Percentiles rank a stretch among this genome's conserved stretches.
Evolutionary conservation across 78 protist species (phyloP).

Genomic region (Dictyostelium purpureum): DNA sequence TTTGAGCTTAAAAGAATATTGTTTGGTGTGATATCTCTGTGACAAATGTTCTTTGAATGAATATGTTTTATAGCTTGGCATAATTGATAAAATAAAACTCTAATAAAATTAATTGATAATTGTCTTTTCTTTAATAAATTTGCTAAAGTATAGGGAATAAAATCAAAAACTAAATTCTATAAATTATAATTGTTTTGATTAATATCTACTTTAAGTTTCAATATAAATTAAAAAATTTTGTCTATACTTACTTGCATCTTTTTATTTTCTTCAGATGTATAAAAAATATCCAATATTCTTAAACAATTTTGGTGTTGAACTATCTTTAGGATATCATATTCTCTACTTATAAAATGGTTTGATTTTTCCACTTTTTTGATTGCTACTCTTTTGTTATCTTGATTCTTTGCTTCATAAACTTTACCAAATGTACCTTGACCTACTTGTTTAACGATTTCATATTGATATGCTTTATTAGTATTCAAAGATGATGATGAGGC

Average conservation of each 20-base stretch:
- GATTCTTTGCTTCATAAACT: constrained; percentile 93
- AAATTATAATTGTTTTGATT: constrained; percentile 36
- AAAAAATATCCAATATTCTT: constrained; percentile 68
- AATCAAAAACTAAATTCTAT: constrained; percentile 76
- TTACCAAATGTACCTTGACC: constrained; percentile 99
- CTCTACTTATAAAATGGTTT: constrained; percentile 59
- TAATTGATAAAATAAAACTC: constrained; percentile 95
- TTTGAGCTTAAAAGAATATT: constrained; percentile 92
- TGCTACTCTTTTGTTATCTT: constrained; percentile 93
- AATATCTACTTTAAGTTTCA: background rate
- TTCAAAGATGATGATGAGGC: background rate
- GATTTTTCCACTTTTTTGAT: constrained; percentile 97
- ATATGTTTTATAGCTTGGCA: constrained; percentile 94
- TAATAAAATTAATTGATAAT: constrained; percentile 35
- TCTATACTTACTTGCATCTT: constrained; percentile 63
- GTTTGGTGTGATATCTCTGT: constrained; percentile 95
- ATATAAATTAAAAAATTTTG: background rate
- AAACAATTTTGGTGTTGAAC: constrained; percentile 68
- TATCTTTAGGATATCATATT: constrained; percentile 64
- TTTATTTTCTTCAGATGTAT: constrained; percentile 59
- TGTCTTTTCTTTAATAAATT: constrained; percentile 53
- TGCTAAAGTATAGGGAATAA: constrained; percentile 73
- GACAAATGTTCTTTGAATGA: constrained; percentile 90
- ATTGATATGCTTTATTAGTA: background rate
- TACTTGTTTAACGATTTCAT: constrained; percentile 79